Evolutionary conservation across 2,329 filamentous ascomycete species (phyloP).

Genomic region (Sporothrix curviconia): DNA sequence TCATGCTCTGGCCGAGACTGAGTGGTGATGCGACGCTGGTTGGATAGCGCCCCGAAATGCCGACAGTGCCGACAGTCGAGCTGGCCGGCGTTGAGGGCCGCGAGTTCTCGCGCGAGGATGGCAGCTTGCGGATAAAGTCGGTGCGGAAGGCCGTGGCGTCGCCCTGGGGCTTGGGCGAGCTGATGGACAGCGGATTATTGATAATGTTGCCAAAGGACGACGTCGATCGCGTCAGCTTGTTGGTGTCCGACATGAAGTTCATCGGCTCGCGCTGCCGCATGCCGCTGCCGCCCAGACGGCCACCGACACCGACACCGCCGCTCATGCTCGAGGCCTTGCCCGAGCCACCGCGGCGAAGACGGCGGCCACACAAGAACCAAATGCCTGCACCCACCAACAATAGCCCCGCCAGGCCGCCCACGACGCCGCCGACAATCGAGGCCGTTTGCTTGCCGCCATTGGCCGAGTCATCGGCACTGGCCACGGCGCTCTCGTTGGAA

Average conservation of each 20-base stretch:
- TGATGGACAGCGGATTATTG: slow-evolving; percentile 53
- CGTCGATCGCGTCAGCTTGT: slow-evolving; percentile 26
- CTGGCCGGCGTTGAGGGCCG: slow-evolving; percentile 8
- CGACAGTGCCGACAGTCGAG: slow-evolving; percentile 4
- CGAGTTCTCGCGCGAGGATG: slow-evolving; percentile 2
- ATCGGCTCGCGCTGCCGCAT: slow-evolving; percentile 10
- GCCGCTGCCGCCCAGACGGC: slow-evolving; percentile 12
- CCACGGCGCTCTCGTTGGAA: slow-evolving; percentile 12
- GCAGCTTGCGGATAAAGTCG: slow-evolving; percentile 45
- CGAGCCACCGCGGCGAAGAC: slow-evolving; percentile 20
- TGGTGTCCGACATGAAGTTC: slow-evolving; percentile 13
- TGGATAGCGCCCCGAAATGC: slow-evolving; percentile 11
- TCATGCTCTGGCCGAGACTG: neutral
- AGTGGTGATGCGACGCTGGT: slow-evolving; percentile 3
- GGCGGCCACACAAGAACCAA: slow-evolving; percentile 32
- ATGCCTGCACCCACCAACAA: slow-evolving; percentile 34
- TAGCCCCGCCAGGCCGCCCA: slow-evolving; percentile 39
- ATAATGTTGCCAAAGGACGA: slow-evolving; percentile 46
- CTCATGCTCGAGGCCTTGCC: neutral
- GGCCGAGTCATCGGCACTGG: slow-evolving; percentile 11
- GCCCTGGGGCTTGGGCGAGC: slow-evolving; percentile 45
- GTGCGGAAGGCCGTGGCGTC: slow-evolving; percentile 37
- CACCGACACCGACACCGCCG: neutral
- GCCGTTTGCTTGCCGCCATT: slow-evolving; percentile 27
- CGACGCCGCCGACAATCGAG: slow-evolving; percentile 42